Evolutionary conservation across 345 rosid species (phyloP).

Genomic region (Gossypioides kirkii): DNA sequence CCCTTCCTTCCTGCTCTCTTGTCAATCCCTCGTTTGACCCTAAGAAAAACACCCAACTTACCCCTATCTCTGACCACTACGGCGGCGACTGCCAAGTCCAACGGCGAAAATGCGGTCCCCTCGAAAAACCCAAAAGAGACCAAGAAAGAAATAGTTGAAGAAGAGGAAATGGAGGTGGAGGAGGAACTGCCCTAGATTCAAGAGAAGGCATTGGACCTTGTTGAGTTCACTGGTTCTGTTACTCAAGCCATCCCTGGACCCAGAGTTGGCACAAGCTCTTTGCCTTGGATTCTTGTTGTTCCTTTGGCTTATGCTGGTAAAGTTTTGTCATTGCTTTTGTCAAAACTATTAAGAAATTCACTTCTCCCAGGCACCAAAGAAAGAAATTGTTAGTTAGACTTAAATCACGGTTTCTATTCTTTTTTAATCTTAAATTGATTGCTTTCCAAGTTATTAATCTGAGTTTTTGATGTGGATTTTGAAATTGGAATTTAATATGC

Average conservation of each 20-base stretch:
- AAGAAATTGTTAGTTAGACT: slow-evolving; percentile 41
- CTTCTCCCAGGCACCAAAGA: slow-evolving; percentile 71
- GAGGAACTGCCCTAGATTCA: slow-evolving; percentile 93
- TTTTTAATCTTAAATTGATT: neutral
- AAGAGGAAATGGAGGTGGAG: slow-evolving; percentile 48
- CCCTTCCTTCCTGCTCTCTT: slow-evolving; percentile 16
- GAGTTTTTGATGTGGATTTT: neutral
- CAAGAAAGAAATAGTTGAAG: slow-evolving; percentile 22
- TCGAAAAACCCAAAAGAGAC: neutral
- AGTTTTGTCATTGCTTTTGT: slow-evolving; percentile 74
- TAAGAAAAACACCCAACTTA: slow-evolving; percentile 1
- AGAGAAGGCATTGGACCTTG: slow-evolving; percentile 86
- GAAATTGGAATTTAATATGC: neutral
- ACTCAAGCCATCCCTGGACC: slow-evolving; percentile 96
- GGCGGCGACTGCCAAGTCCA: slow-evolving; percentile 30
- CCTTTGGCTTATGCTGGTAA: slow-evolving; percentile 71
- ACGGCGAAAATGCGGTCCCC: slow-evolving; percentile 16
- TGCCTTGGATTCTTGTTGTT: slow-evolving; percentile 91
- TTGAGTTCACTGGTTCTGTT: slow-evolving; percentile 87
- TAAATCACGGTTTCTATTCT: neutral
- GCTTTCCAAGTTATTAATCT: neutral
- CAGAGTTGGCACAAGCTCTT: slow-evolving; percentile 74
- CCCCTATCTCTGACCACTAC: slow-evolving; percentile 19
- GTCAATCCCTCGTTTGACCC: slow-evolving; percentile 13
- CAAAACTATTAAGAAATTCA: slow-evolving; percentile 65